Conservation (phyloP, 345 rosid genomes). For the Erodium maritimum region DNA sequence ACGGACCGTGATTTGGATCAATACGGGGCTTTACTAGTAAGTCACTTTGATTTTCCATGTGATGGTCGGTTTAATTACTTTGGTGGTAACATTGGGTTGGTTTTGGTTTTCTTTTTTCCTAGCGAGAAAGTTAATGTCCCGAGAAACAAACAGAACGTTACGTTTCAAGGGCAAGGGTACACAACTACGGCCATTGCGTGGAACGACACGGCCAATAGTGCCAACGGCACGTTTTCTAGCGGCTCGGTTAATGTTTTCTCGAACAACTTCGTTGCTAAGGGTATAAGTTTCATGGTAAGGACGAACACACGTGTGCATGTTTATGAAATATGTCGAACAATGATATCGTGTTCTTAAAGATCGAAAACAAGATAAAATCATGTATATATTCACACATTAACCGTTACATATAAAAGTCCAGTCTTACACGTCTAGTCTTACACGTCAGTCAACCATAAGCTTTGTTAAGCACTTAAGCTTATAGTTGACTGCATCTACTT, state of each 20-base stretch:
- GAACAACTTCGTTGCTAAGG: conserved; percentile 59
- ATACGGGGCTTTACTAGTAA: conserved; percentile 79
- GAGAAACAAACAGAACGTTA: conserved; percentile 56
- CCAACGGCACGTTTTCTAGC: conserved; percentile 63
- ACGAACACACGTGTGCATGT: too few relatives aligned
- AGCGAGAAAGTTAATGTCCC: conserved; percentile 73
- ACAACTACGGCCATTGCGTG: conserved; percentile 70
- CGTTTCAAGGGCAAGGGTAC: conserved; percentile 86
- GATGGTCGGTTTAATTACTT: not conserved
- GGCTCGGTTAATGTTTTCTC: conserved; percentile 81
- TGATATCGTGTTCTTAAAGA: too few relatives aligned
- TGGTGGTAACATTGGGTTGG: not conserved
- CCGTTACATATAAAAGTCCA: too few relatives aligned
- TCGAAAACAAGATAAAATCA: too few relatives aligned
- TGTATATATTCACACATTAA: too few relatives aligned
- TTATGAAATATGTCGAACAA: too few relatives aligned
- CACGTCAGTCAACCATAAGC: too few relatives aligned
- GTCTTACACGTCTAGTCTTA: too few relatives aligned
- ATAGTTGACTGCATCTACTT: too few relatives aligned
- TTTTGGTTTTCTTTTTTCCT: conserved; percentile 1
- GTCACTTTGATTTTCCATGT: not conserved
- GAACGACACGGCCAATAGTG: conserved; percentile 74
- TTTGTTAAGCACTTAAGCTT: too few relatives aligned
- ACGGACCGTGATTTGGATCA: conserved; percentile 64
- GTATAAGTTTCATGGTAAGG: conserved; percentile 85